phyloP scores from a whole-genome alignment of 768 basidiomycete species.

The Flagelloscypha sp. region DNA sequence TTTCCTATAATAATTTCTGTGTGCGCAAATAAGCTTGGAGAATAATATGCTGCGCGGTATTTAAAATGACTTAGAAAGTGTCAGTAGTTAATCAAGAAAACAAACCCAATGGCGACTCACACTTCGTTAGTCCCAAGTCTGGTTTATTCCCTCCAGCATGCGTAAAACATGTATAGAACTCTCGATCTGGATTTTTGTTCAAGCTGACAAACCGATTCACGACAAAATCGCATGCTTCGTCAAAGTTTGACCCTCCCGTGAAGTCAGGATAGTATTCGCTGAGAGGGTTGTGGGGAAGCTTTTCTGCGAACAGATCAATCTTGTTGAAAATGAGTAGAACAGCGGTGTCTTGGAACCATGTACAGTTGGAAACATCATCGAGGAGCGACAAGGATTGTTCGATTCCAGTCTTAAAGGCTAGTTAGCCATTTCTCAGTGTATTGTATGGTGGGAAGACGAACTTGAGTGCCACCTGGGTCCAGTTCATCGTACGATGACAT shows the following conservation, averaged over 20 bases:
- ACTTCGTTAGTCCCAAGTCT: neutral
- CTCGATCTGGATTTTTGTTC: neutral
- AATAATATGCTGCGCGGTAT: constrained; percentile 14
- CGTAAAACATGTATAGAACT: neutral
- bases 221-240: neutral
- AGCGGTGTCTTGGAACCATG: neutral
- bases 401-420: neutral
- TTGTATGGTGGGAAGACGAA: neutral
- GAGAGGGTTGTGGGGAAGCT: neutral
- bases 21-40: no score
- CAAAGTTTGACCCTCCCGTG: neutral
- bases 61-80: neutral
- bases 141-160: neutral
- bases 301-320: neutral
- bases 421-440: neutral
- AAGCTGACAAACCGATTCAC: neutral
- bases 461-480: no score
- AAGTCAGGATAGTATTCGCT: neutral
- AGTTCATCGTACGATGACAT: no score
- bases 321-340: no score
- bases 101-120: neutral
- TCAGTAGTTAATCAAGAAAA: neutral
- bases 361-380: neutral
- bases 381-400: neutral
- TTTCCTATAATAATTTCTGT: no score